These are phyloP conservation scores for Rhodotorula glutinis DNA, from an alignment of 1,284 basidiomycete genomes.

Conservation along the genomic window DNA sequence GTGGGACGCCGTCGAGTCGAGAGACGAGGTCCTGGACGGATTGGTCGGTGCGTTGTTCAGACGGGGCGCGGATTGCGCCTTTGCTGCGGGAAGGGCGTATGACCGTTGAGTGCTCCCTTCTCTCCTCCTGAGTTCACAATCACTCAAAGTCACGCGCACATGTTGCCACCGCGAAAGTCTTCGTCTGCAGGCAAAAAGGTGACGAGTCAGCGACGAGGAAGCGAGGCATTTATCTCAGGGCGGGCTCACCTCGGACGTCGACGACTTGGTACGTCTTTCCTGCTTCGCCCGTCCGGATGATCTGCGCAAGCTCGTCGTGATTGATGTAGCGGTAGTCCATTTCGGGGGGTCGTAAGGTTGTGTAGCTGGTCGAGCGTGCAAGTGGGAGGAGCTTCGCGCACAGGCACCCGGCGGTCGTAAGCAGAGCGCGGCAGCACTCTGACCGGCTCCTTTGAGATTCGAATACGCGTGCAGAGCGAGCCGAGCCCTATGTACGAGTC, in stretches of 20 bases:
- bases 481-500: too few species aligned
- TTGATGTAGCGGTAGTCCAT: conserved; percentile 24
- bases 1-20: conserved; percentile 38
- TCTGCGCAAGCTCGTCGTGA: conserved; percentile 14
- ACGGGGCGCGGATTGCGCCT: conserved; percentile 44
- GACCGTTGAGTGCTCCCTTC: too few species aligned
- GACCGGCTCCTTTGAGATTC: too few species aligned
- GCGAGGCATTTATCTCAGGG: too few species aligned
- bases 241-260: conserved; percentile 27
- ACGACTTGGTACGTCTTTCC: conserved; percentile 15
- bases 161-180: conserved; percentile 49
- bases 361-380: too few species aligned
- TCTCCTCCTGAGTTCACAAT: accelerated
- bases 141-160: conserved; percentile 12
- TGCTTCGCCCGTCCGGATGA: neutral
- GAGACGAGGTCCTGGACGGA: conserved; percentile 43
- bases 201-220: neutral
- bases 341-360: too few species aligned
- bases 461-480: too few species aligned
- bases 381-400: too few species aligned
- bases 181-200: conserved; percentile 39
- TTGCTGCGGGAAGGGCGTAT: conserved; percentile 10
- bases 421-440: too few species aligned
- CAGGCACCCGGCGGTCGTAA: too few species aligned
- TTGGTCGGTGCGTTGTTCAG: conserved; percentile 39